phyloP scores from a whole-genome alignment of 228 moss, liverwort and hornwort genomes.

The Sphagnum fallax region DNA sequence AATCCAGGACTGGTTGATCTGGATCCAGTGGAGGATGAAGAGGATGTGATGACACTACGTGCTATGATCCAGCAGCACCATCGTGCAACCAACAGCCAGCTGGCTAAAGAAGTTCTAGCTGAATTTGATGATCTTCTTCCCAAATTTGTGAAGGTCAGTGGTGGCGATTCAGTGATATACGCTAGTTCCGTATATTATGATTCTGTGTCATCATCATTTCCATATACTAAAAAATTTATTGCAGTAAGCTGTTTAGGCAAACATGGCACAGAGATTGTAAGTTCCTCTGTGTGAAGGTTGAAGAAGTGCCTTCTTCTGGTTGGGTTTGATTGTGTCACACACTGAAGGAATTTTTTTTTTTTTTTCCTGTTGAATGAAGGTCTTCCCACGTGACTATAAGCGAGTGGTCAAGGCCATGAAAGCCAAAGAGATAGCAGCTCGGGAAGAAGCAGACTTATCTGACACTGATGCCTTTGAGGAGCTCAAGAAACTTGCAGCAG shows the following conservation, averaged over 20 bases:
- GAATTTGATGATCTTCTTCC: slow-evolving; percentile 51
- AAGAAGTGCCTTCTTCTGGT: not conserved
- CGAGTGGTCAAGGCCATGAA: slow-evolving; percentile 55
- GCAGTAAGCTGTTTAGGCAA: no score
- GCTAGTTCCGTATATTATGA: no score
- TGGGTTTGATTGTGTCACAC: not conserved
- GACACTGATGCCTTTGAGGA: slow-evolving; percentile 39
- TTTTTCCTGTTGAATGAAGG: slow-evolving; percentile 11
- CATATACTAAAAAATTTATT: no score
- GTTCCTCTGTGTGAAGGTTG: not conserved
- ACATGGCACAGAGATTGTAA: no score
- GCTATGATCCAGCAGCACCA: slow-evolving; percentile 77
- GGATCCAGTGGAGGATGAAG: slow-evolving; percentile 56
- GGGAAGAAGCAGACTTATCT: slow-evolving; percentile 23
- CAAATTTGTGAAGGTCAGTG: slow-evolving; percentile 38
- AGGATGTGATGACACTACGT: slow-evolving; percentile 57
- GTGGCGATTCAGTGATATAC: not conserved
- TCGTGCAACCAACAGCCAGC: slow-evolving; percentile 48
- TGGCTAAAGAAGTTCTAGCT: slow-evolving; percentile 41
- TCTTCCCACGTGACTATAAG: slow-evolving; percentile 80
- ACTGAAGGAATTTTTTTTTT: not conserved
- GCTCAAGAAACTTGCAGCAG: slow-evolving; percentile 27
- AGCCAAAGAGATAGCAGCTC: slow-evolving; percentile 32
- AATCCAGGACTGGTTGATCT: slow-evolving; percentile 61
- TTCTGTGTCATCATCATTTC: no score